These are phyloP conservation scores for Phaeolepiota aurea DNA, from an alignment of 768 basidiomycete genomes.

Conservation along the genomic window DNA sequence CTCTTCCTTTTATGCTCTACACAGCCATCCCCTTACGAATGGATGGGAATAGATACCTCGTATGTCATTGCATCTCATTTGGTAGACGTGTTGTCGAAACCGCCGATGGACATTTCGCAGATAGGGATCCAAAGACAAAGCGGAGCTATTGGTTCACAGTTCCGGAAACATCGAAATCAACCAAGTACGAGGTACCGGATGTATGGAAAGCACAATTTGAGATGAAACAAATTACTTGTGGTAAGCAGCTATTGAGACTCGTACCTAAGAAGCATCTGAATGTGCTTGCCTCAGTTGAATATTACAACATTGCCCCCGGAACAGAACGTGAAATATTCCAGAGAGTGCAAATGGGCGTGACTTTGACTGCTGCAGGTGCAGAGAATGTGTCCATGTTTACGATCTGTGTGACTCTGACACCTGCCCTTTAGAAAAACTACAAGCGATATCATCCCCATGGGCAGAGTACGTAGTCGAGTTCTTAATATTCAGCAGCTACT, in stretches of 20 bases:
- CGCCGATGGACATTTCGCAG: constrained; percentile 21
- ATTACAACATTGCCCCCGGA: constrained; percentile 40
- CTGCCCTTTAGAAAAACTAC: constrained; percentile 55
- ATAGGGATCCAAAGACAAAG: constrained; percentile 47
- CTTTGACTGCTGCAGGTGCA: constrained; percentile 64
- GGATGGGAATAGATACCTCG: constrained; percentile 49
- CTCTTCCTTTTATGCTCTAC: constrained; percentile 10
- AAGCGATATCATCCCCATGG: constrained; percentile 69
- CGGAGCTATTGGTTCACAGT: constrained; percentile 57
- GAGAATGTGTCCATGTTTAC: neutral
- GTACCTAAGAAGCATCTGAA: too few species aligned
- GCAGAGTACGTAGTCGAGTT: constrained; percentile 28
- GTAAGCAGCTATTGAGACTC: too few species aligned
- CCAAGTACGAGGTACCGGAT: constrained; percentile 45
- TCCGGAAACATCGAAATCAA: constrained; percentile 32
- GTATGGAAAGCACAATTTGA: constrained; percentile 42
- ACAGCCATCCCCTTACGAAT: neutral
- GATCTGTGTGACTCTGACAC: neutral
- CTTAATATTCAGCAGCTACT: neutral
- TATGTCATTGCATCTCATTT: constrained; percentile 23
- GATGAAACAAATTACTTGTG: constrained; percentile 56
- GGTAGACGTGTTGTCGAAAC: too few species aligned
- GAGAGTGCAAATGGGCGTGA: constrained; percentile 74
- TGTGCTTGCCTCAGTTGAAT: constrained; percentile 50
- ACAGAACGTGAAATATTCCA: constrained; percentile 77